Evolutionary conservation across 768 basidiomycete genomes (phyloP), one percentile per base, ranked within the genome.

Genomic region (Phylloporus rhodoxanthus): DNA sequence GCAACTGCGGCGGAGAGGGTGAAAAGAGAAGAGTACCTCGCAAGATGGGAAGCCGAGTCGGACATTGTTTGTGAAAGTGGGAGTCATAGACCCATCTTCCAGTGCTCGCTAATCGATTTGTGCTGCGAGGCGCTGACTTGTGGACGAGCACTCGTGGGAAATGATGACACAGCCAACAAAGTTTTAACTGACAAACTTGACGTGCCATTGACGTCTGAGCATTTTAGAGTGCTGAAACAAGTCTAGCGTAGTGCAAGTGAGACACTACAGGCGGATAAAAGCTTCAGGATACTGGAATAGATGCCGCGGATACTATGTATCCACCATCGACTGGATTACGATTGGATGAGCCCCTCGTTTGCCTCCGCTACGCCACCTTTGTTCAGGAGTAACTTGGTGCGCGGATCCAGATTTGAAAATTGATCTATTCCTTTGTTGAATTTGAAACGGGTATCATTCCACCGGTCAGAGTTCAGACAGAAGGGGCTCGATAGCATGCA

Each of bases 11-110:
- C 8, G 26, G 17, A 17, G 28, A 11, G 43, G 34, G n/a, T 43
- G 57, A 37, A 55, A 43, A 45, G 32, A 14, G 28, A 7, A 2
- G 37, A 32, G 36, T 44, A 68, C 75, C 68, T 71, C 43, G 69
- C 65, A 20, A 76, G 66, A 41, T 65, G 60, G 20, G 61, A 62
- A 38, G 72, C 64, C 57, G 71, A 67, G 59, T 74, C 75, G 17
- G 71, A 67, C 73, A 75, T 75, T 46, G 30, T 48, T 41, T 48
- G 46, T 58, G 55, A 5, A 2, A 42, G 33, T 3, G 9, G 37
- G 47, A 47, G 23, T 39, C 54, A 66, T 60, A 59, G 32, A 40
- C 41, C 64, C 64, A 66, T 66, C 50, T 54, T 62, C 46, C 51
- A 43, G 41, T 19, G 37, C 26, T 15, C 19, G 62, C 49, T 50